Conservation (phyloP, 192 early-diverging fungal genomes). For the Cetraspora pellucida region DNA sequence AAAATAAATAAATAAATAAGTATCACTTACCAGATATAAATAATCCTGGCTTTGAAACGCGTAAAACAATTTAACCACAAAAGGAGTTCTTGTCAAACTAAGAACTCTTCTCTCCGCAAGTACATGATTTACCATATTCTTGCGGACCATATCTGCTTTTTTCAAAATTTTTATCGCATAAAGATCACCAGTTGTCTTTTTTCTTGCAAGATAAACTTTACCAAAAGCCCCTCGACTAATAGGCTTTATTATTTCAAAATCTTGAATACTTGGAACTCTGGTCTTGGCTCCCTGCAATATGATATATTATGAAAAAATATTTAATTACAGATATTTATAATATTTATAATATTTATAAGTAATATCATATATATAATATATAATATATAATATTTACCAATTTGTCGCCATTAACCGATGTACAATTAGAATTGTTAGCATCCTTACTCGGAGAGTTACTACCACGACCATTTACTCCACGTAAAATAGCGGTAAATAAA, state of each 20-base stretch:
- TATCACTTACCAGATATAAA: conserved; percentile 68
- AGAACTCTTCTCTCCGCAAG: conserved; percentile 86
- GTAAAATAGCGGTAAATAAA: conserved; percentile 71
- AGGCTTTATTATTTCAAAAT: conserved; percentile 94
- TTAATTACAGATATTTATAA: too few relatives aligned
- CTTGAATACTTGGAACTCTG: conserved; percentile 82
- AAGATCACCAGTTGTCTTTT: conserved; percentile 83
- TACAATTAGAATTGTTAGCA: neutral
- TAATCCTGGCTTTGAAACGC: conserved; percentile 89
- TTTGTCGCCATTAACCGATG: neutral
- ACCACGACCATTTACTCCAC: conserved; percentile 46
- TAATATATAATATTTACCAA: neutral
- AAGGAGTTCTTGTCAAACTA: conserved; percentile 75
- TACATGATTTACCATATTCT: conserved; percentile 95
- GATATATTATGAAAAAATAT: conserved; percentile 36
- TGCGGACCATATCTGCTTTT: conserved; percentile 92
- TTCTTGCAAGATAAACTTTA: conserved; percentile 85
- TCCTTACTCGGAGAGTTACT: conserved; percentile 1
- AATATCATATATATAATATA: too few relatives aligned
- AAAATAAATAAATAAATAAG: neutral
- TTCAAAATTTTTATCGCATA: conserved; percentile 93
- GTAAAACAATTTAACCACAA: conserved; percentile 90
- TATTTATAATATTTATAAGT: too few relatives aligned
- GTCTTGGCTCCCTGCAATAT: conserved; percentile 43
- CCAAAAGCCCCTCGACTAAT: conserved; percentile 95